Base-by-base conservation (phyloP, 1,284 basidiomycete species). In the Dichomitus squalens region DNA sequence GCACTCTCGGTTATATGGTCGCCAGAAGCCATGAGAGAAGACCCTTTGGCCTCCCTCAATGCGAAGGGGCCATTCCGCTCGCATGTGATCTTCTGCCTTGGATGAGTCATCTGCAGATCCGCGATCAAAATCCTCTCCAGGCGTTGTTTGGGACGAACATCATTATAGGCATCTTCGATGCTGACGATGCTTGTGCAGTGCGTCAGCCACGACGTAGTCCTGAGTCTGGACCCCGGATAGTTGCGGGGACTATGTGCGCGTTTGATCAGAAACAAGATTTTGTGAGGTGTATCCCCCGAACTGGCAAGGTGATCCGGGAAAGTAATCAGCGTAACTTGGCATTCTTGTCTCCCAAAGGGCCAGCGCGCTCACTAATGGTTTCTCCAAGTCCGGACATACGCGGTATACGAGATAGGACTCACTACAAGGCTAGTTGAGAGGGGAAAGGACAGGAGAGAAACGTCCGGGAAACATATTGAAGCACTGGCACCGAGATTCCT, bases 111-210 rank as follows among this genome's bases (percentile, higher is more conserved):
- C 33, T 3, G 52, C 27, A 16, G 16, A 7, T 7, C 18, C 31
- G 38, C 29, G n/a, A 21, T 36, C 7, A 27, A 48, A n/a, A 29
- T 53, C 52, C 34, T 53, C 27, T 3, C 33, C 14, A 7, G n/a
- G 7, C 6, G 25, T 53, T 48, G 23, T 48, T 48, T 7, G 52
- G 52, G 4, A 25, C 52, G 16, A 53, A 53, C 2, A 43, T 46
- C 3, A n/a, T n/a, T n/a, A 48, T 14, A 11, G 52, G 52, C 2
- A 48, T 11, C 29, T 7, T 25, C 12, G 44, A 4, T 40, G 27
- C 35, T 18, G 25, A 21, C 48, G 23, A 21, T 40, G 33, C 29
- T 53, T 27, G 7, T 4, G 44, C 52, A 53, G 12, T 20, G 23
- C 34, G 1, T n/a, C 11, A 2, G 35, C 46, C 29, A 44, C 46